Conservation (phyloP, 306 rosid species). For the Quercus glauca region DNA sequence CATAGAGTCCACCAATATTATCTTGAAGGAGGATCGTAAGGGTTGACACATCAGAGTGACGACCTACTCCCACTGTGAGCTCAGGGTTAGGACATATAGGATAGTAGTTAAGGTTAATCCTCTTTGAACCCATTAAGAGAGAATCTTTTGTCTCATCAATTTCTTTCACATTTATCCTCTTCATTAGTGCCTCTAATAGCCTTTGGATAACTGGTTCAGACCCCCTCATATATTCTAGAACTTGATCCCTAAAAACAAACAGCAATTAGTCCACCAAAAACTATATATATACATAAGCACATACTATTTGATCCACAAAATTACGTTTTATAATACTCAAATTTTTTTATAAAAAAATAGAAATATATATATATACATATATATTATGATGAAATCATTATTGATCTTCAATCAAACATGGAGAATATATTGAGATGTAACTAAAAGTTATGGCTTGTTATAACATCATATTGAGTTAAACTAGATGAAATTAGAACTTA, state of each 20-base stretch:
- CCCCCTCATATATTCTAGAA: conserved; percentile 49
- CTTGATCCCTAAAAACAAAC: conserved; percentile 30
- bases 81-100: conserved; percentile 54
- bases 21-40: conserved; percentile 62
- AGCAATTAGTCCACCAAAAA: background rate
- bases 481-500: no score
- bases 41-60: conserved; percentile 60
- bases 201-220: conserved; percentile 28
- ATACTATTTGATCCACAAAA: no score
- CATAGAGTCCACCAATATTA: conserved; percentile 51
- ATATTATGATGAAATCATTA: no score
- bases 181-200: conserved; percentile 36
- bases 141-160: conserved; percentile 32
- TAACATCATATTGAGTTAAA: no score
- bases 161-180: conserved; percentile 34
- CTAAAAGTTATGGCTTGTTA: no score
- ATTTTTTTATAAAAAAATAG: no score
- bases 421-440: no score
- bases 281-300: no score
- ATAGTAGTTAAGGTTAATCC: conserved; percentile 54
- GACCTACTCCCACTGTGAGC: conserved; percentile 47
- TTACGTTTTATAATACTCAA: no score
- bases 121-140: conserved; percentile 47
- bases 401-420: no score
- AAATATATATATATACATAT: no score